phyloP scores from a whole-genome alignment of 1,139 yeast genomes.

The Lodderomyces orthopsilosis region DNA sequence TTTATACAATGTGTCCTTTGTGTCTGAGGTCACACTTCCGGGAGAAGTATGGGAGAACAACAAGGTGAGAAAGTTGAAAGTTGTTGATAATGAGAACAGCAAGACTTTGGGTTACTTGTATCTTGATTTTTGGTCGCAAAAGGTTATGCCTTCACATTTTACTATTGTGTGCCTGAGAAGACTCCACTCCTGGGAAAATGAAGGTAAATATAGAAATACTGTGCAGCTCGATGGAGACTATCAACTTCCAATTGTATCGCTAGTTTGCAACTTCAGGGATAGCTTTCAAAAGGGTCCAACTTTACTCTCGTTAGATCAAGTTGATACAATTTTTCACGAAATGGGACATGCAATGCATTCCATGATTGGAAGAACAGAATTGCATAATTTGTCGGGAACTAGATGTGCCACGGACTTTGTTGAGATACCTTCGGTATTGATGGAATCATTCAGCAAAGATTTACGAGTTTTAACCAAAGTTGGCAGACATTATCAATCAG shows the following conservation, averaged over 20 bases:
- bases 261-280: conserved; percentile 72
- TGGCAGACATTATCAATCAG: conserved; percentile 73
- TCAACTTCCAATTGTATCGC: conserved; percentile 86
- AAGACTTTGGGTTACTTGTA: conserved; percentile 39
- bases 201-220: conserved; percentile 29
- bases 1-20: conserved; percentile 74
- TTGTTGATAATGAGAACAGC: conserved; percentile 33
- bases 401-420: conserved; percentile 96
- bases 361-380: conserved; percentile 85
- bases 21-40: conserved; percentile 57
- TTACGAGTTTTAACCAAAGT: conserved; percentile 69
- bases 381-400: conserved; percentile 93
- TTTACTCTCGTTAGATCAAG: conserved; percentile 69
- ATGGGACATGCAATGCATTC: conserved; percentile 99
- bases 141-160: conserved; percentile 81
- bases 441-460: conserved; percentile 90
- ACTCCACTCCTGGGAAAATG: conserved; percentile 30
- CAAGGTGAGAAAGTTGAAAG: conserved; percentile 83
- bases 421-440: conserved; percentile 89
- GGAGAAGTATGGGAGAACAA: conserved; percentile 86
- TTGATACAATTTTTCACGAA: conserved; percentile 93
- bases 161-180: conserved; percentile 91
- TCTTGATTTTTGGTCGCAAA: conserved; percentile 46
- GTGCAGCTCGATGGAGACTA: conserved; percentile 57
- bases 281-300: conserved; percentile 25